Evolutionary conservation across 2,329 filamentous ascomycete species (phyloP), one percentile per base, ranked within the genome.

Genomic region (Ophiostoma australiae): DNA sequence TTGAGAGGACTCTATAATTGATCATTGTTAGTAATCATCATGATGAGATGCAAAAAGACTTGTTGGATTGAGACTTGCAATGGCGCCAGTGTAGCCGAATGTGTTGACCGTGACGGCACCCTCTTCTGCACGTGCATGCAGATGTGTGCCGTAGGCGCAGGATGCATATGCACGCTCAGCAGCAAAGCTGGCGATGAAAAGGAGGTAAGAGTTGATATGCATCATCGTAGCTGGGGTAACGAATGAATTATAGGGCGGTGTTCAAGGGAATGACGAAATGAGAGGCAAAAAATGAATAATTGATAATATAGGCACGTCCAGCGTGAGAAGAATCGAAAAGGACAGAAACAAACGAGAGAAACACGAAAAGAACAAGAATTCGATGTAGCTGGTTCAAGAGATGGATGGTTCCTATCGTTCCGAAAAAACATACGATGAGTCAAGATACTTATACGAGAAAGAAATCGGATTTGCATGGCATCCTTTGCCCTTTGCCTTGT

Each of bases 81-180:
- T 79, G 5, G 74, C 35, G 17, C 79, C 81, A 15, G 75, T 74
- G 70, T 82, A 82, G 2, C 79, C 79, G 72, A 82, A 82, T 27
- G 74, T 80, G 73, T 77, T 78, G n/a, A 80, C 76, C 58, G 76
- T 70, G 63, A 82, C 77, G 0, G 68, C 72, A 11, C 74, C 76
- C 66, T 74, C 76, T 71, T 78, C 78, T 8, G 77, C 74, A 44
- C 80, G 76, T 20, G 77, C 77, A 66, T 78, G 75, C 20, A 82
- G 73, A 61, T 77, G 74, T 1, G 81, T 82, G 69, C 80, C 81
- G 48, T 82, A 79, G 8, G 79, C 80, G 69, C 81, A 82, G 8
- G 66, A 67, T 27, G 66, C 66, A 41, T 67, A 41, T 67, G 66
- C 66, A 41, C 39, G 66, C 66, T 67, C 66, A 48, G 39, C 66